Conservation (phyloP, 139 green algal genomes). For the Tetradesmus obliquus region DNA sequence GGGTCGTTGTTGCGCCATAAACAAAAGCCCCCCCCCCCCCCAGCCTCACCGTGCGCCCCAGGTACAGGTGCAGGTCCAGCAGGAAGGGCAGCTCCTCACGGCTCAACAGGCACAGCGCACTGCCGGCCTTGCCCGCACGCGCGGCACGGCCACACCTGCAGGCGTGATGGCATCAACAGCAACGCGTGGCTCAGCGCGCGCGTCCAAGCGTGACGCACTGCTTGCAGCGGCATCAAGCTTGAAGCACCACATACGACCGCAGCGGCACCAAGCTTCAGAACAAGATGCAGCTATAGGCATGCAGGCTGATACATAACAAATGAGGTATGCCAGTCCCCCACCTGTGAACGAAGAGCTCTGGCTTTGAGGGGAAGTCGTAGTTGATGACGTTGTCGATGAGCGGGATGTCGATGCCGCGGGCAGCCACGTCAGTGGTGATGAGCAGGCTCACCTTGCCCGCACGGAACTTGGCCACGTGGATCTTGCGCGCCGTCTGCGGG, state of each 20-base stretch:
- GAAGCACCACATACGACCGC: too few relatives aligned
- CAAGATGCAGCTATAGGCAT: too few relatives aligned
- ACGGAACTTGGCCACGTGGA: slow-evolving; percentile 94
- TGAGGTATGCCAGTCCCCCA: background rate
- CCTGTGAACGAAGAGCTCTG: slow-evolving; percentile 97
- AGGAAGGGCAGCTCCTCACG: slow-evolving; percentile 90
- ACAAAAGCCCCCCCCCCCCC: background rate
- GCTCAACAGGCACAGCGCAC: slow-evolving; percentile 84
- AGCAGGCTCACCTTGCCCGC: slow-evolving; percentile 76
- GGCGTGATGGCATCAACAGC: background rate
- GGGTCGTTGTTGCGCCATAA: too few relatives aligned
- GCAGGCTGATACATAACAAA: too few relatives aligned
- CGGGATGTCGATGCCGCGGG: slow-evolving; percentile 97
- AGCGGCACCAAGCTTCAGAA: too few relatives aligned
- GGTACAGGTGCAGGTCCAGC: slow-evolving; percentile 97
- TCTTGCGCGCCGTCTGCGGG: slow-evolving; percentile 72
- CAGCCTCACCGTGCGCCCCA: slow-evolving; percentile 63
- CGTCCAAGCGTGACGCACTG: too few relatives aligned
- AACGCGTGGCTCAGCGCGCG: background rate
- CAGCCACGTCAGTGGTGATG: slow-evolving; percentile 98
- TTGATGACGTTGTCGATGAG: slow-evolving; percentile 99
- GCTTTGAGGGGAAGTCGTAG: slow-evolving; percentile 94
- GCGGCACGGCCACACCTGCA: slow-evolving; percentile 83
- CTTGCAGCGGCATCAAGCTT: too few relatives aligned
- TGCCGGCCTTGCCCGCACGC: slow-evolving; percentile 64